These are phyloP conservation scores for Coleophoma cylindrospora DNA, from an alignment of 2,329 filamentous ascomycete species.

Conservation along the genomic window DNA sequence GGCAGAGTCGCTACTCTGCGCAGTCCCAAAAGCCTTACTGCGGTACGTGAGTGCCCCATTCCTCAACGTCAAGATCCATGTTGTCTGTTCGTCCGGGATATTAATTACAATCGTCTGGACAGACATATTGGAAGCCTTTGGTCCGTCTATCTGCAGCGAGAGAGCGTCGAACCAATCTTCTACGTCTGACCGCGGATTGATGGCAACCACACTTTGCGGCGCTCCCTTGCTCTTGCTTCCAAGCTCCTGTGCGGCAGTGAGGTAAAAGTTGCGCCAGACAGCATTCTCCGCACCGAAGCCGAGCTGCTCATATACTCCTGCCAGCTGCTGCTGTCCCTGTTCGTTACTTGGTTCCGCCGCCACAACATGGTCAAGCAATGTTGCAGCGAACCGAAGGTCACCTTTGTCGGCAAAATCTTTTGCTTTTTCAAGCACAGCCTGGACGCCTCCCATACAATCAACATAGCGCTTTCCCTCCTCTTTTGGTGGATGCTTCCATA, in stretches of 20 bases:
- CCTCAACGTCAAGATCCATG: no score
- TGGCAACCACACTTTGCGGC: background rate
- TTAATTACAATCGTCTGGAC: no score
- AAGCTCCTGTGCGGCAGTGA: slow-evolving; percentile 26
- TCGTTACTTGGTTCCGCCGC: slow-evolving; percentile 19
- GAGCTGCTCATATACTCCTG: slow-evolving; percentile 27
- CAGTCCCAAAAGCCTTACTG: no score
- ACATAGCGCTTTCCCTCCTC: slow-evolving; percentile 31
- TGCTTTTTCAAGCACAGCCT: slow-evolving; percentile 25
- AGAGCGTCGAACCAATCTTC: no score
- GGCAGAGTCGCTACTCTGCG: no score
- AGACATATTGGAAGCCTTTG: no score
- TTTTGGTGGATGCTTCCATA: slow-evolving; percentile 31
- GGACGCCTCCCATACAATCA: slow-evolving; percentile 30
- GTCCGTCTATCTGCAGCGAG: no score
- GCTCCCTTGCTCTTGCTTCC: background rate
- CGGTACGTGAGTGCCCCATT: no score
- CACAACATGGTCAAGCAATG: slow-evolving; percentile 31
- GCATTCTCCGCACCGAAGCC: slow-evolving; percentile 33
- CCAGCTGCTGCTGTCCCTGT: slow-evolving; percentile 20
- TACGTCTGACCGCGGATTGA: background rate
- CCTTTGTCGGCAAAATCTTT: slow-evolving; percentile 21
- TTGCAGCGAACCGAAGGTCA: slow-evolving; percentile 34
- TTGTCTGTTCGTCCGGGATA: no score
- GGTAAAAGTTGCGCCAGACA: slow-evolving; percentile 35